phyloP scores from a whole-genome alignment of 2,329 filamentous ascomycete genomes.

The Mycosphaerelloides madeirae region DNA sequence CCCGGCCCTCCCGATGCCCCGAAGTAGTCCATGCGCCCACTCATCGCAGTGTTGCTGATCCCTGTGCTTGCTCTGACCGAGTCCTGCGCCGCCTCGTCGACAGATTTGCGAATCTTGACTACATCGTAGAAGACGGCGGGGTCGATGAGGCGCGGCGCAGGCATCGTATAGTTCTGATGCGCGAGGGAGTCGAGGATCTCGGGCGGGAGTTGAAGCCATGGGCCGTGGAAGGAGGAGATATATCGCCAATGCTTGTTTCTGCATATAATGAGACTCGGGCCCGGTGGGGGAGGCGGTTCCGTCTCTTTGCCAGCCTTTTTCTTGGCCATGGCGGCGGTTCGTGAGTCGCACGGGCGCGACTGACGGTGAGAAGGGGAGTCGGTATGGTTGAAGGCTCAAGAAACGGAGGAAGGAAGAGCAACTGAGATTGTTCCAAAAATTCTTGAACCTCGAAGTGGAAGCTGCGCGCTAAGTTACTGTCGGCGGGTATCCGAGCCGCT shows the following conservation, averaged over 20 bases:
- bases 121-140: constrained; percentile 78
- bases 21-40: constrained; percentile 44
- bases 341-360: too few relatives aligned
- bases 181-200: constrained; percentile 76
- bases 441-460: too few relatives aligned
- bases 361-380: too few relatives aligned
- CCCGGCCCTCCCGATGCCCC: constrained; percentile 49
- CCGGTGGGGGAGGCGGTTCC: constrained; percentile 30
- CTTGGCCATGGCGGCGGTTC: constrained; percentile 26
- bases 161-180: constrained; percentile 72
- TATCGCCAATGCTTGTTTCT: constrained; percentile 80
- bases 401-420: too few relatives aligned
- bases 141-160: constrained; percentile 71
- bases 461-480: too few relatives aligned
- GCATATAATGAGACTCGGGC: constrained; percentile 56
- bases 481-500: too few relatives aligned
- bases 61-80: constrained; percentile 73
- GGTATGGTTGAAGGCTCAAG: too few relatives aligned
- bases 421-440: too few relatives aligned
- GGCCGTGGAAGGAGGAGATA: constrained; percentile 77
- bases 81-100: constrained; percentile 75
- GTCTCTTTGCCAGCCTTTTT: constrained; percentile 27
- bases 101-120: constrained; percentile 72
- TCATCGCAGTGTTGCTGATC: constrained; percentile 60
- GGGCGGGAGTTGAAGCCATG: constrained; percentile 74